These are phyloP conservation scores for Macrophomina phaseolina DNA, from an alignment of 2,329 filamentous ascomycete genomes.

Conservation along the genomic window DNA sequence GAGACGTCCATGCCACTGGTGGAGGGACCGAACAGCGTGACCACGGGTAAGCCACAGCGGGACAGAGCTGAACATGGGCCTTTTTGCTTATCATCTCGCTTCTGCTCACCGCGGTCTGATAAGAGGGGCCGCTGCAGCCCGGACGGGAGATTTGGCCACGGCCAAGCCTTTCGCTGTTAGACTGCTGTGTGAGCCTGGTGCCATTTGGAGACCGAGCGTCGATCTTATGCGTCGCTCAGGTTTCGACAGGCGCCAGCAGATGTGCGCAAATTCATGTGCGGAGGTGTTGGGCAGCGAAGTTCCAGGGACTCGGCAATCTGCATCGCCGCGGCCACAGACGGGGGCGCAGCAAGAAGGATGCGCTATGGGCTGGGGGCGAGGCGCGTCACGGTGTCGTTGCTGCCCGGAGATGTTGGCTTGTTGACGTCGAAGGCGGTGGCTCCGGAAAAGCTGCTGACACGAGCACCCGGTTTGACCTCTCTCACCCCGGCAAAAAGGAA, in stretches of 20 bases:
- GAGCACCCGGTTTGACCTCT: neutral
- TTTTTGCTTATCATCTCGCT: neutral
- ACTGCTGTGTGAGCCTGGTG: slow-evolving; percentile 3
- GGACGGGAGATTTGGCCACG: slow-evolving; percentile 10
- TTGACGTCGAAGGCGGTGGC: slow-evolving; percentile 17
- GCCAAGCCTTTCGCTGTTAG: slow-evolving; percentile 6
- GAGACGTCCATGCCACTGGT: neutral
- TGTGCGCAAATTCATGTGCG: neutral
- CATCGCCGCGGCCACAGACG: neutral
- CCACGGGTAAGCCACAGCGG: slow-evolving; percentile 15
- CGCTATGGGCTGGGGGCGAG: neutral
- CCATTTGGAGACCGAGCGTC: neutral
- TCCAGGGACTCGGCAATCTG: neutral
- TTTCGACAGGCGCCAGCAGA: slow-evolving; percentile 14
- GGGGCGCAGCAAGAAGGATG: neutral
- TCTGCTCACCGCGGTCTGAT: neutral
- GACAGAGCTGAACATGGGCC: neutral
- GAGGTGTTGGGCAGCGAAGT: neutral
- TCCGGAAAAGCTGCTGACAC: neutral
- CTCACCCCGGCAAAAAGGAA: slow-evolving; percentile 4
- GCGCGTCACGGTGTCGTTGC: neutral
- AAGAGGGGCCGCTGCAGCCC: neutral
- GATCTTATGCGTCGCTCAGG: slow-evolving; percentile 2
- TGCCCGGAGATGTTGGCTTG: neutral
- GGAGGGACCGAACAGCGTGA: neutral